Percentiles rank a stretch among this genome's conserved stretches.
Evolutionary conservation across 179 eudicot genomes (phyloP).

Genomic region (Sideroxylon spinosum): DNA sequence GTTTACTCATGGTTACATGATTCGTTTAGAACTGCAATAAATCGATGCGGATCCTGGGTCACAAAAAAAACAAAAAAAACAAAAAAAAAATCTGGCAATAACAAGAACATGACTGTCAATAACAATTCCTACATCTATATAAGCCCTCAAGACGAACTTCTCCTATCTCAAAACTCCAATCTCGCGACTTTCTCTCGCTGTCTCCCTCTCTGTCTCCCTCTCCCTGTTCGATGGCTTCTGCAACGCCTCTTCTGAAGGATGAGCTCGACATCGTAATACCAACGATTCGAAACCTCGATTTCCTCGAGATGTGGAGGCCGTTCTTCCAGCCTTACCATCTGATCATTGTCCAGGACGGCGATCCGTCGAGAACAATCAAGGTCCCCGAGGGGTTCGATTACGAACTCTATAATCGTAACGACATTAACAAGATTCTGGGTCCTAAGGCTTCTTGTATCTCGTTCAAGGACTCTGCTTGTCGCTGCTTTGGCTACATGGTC

Average conservation of each 20-base stretch:
- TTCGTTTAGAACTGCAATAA: too few species aligned
- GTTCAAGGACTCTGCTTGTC: conserved; percentile 43
- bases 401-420: conserved; percentile 37
- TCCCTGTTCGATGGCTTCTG: conserved; percentile 24
- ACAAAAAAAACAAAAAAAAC: too few species aligned
- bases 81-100: too few species aligned
- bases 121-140: too few species aligned
- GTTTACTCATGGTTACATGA: too few species aligned
- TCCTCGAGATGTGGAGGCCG: conserved; percentile 51
- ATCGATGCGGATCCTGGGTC: too few species aligned
- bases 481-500: conserved; percentile 46
- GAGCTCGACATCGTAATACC: conserved; percentile 52
- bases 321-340: conserved; percentile 38
- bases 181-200: too few species aligned
- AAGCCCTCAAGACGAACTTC: too few species aligned
- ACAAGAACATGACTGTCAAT: too few species aligned
- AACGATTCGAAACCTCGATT: conserved; percentile 42
- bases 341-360: conserved; percentile 50
- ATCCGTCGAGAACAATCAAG: conserved; percentile 33
- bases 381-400: conserved; percentile 46
- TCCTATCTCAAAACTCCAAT: too few species aligned
- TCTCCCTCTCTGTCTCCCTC: neutral
- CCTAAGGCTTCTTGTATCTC: conserved; percentile 46
- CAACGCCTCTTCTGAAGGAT: conserved; percentile 34
- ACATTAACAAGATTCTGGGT: conserved; percentile 38